Evolutionary conservation across 78 protist genomes (phyloP), one percentile per base, ranked within the genome.

Genomic region (Dictyostelium intermedium): DNA sequence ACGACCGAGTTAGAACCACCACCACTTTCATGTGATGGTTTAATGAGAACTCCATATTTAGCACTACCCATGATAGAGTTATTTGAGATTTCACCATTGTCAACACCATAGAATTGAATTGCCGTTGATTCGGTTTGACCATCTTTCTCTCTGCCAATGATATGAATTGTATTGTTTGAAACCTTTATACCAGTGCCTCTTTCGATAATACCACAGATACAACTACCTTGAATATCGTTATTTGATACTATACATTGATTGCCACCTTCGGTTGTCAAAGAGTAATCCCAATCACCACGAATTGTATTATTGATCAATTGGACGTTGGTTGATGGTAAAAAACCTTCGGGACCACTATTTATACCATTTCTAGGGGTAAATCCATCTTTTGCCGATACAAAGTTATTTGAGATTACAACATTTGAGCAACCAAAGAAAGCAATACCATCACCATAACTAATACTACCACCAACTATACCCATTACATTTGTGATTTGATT

Each of bases 301-400:
- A 89, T 34, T 32, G 63, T 80, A 32, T 89, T 89, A 61, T 89
- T 89, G 13, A 43, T 23, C n/a, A 45, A 41, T 47, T 78, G 47
- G 23, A 89, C 56, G 25, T 89, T 80, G 0, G 83, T 89, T 3
- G 87, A 80, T 27, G 45, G 39, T 27, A 60, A 3, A 16, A 61
- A 89, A 47, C 94, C 94, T 27, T 89, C 94, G 27, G 94, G 94
- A 32, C 94, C 94, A 45, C 87, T 63, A 30, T 89, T 89, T 2
- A 89, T 70, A n/a, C 94, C 94, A 69, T 89, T 89, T 45, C 94
- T 37, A 13, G 94, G 94, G 1, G 87, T 89, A 9, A 11, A 78
- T 10, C 94, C 94, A 41, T 45, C 78, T 50, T 89, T 89, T 2
- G 94, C 94, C 14, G 85, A 45, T 4, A 89, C 73, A 32, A 45